These are phyloP conservation scores for Logfia minima DNA, from an alignment of 129 eudicot species.

Conservation along the genomic window DNA sequence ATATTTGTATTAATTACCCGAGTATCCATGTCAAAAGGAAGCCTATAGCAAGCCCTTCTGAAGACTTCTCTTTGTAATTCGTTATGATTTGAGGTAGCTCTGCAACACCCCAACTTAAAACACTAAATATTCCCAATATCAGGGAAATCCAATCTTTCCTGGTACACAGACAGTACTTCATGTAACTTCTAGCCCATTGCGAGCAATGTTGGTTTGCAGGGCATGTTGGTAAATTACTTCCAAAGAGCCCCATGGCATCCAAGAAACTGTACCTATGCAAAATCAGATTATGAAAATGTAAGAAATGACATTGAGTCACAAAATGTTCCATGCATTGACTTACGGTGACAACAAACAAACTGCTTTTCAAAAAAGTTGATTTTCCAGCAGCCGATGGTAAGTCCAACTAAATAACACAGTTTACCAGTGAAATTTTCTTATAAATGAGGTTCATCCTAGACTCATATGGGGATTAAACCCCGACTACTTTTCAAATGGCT, in stretches of 20 bases:
- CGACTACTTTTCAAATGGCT: neutral
- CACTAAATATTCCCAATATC: slow-evolving; percentile 59
- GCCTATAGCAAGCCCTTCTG: slow-evolving; percentile 65
- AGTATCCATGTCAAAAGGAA: slow-evolving; percentile 69
- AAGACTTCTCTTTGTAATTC: slow-evolving; percentile 53
- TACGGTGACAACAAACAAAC: too few species aligned
- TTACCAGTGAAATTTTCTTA: too few species aligned
- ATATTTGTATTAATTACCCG: slow-evolving; percentile 43
- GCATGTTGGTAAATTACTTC: slow-evolving; percentile 42
- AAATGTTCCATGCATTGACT: too few species aligned
- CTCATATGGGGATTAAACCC: neutral
- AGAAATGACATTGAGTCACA: neutral
- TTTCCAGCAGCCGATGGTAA: too few species aligned
- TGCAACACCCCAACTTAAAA: slow-evolving; percentile 68
- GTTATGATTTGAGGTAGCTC: slow-evolving; percentile 78
- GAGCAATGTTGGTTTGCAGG: slow-evolving; percentile 50
- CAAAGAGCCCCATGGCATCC: slow-evolving; percentile 39
- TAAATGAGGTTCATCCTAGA: neutral
- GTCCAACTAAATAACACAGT: too few species aligned
- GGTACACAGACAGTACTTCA: slow-evolving; percentile 62
- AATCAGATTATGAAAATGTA: slow-evolving; percentile 2
- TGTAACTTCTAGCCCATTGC: slow-evolving; percentile 51
- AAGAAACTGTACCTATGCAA: slow-evolving; percentile 19
- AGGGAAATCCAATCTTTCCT: slow-evolving; percentile 56
- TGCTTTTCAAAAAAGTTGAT: too few species aligned